Conservation (phyloP, 805 yeast species). For the Yarrowia yakushimensis region DNA sequence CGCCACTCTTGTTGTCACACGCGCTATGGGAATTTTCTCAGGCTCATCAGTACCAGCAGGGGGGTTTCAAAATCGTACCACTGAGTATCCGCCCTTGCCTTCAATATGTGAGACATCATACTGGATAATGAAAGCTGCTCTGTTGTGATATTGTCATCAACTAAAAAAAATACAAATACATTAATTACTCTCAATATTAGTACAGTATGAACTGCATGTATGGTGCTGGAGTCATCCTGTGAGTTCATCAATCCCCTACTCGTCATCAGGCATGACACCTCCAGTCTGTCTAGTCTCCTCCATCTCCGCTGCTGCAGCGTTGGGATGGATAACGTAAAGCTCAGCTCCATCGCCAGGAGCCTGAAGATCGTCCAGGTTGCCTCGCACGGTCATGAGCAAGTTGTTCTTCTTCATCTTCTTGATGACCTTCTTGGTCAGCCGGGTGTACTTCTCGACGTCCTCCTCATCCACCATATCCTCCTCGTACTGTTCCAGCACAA, state of each 20-base stretch:
- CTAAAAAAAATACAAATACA: conserved; percentile 6
- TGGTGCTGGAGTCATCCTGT: background rate
- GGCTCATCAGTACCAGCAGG: too few relatives aligned
- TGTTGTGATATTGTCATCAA: too few relatives aligned
- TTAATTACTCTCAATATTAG: conserved; percentile 1
- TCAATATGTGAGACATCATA: too few relatives aligned
- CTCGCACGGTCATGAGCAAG: conserved; percentile 66
- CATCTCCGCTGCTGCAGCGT: conserved; percentile 28
- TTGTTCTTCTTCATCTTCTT: conserved; percentile 80
- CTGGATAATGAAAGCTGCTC: too few relatives aligned
- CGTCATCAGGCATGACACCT: conserved; percentile 19
- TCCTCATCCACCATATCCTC: conserved; percentile 64
- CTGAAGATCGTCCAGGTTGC: conserved; percentile 40
- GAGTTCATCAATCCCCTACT: background rate
- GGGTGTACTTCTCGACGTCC: conserved; percentile 67
- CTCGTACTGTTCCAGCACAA: conserved; percentile 75
- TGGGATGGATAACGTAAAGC: conserved; percentile 39
- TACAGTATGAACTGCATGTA: background rate
- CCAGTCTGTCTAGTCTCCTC: conserved; percentile 17
- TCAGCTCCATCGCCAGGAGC: conserved; percentile 24
- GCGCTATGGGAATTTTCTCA: too few relatives aligned
- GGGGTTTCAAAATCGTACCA: too few relatives aligned
- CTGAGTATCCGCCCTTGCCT: too few relatives aligned
- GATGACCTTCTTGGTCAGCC: conserved; percentile 72
- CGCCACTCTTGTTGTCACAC: too few relatives aligned